phyloP scores from a whole-genome alignment of 78 protist species.

The Creolimax fragrantissima region DNA sequence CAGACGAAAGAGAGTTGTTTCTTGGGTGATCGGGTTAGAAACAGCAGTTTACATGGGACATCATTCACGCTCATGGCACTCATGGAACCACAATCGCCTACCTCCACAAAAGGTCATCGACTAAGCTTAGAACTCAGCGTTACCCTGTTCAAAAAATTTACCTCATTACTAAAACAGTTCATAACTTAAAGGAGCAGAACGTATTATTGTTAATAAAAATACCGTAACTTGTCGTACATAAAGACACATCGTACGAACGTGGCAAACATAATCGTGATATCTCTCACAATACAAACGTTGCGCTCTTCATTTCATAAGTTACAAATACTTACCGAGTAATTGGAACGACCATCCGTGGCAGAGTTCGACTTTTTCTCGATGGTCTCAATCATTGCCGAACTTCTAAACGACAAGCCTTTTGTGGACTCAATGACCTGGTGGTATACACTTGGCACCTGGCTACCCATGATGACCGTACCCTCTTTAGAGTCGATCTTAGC shows the following conservation, averaged over 20 bases:
- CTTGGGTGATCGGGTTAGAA: no score
- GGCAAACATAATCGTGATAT: not conserved
- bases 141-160: no score
- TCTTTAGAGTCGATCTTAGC: constrained; percentile 73
- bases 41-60: no score
- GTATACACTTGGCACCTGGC: constrained; percentile 47
- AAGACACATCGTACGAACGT: not conserved
- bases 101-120: no score
- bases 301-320: no score
- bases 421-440: constrained; percentile 78
- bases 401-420: constrained; percentile 35
- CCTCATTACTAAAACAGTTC: no score
- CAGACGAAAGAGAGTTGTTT: no score
- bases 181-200: not conserved
- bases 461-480: constrained; percentile 63
- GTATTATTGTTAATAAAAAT: not conserved
- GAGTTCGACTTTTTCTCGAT: constrained; percentile 5
- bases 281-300: no score
- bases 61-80: no score
- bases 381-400: not conserved
- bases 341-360: not conserved
- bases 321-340: not conserved
- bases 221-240: not conserved
- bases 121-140: no score
- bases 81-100: no score